Conservation (phyloP, 202 grass and related monocot species). For the Alloteropsis angusta region DNA sequence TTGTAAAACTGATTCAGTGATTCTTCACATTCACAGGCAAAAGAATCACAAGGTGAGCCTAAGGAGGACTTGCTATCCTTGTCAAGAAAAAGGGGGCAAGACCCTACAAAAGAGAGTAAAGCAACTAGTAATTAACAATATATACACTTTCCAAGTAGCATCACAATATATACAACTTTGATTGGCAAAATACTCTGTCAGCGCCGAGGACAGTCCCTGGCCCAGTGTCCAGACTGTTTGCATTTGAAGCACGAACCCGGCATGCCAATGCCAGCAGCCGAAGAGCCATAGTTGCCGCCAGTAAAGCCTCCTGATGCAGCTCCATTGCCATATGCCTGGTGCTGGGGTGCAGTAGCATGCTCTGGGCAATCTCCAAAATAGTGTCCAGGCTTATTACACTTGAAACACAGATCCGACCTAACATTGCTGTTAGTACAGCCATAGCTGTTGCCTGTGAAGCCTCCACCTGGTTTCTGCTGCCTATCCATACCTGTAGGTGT, state of each 20-base stretch:
- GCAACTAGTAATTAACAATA: not conserved
- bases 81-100: not conserved
- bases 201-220: not conserved
- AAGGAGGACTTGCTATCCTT: too few relatives aligned
- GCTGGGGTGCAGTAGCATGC: not conserved
- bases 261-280: not conserved
- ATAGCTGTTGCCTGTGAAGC: not conserved
- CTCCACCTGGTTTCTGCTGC: not conserved
- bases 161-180: not conserved
- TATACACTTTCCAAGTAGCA: not conserved
- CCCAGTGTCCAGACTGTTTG: not conserved
- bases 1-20: too few relatives aligned
- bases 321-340: not conserved
- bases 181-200: not conserved
- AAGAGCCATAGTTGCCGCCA: not conserved
- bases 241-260: not conserved
- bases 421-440: not conserved
- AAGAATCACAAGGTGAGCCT: too few relatives aligned
- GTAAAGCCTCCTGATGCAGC: not conserved
- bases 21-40: too few relatives aligned
- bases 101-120: not conserved
- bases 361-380: not conserved
- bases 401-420: not conserved
- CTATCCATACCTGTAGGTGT: not conserved
- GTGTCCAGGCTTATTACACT: not conserved